Conservation (phyloP, 2,329 filamentous ascomycete genomes). For the Aphanoascus verrucosus region DNA sequence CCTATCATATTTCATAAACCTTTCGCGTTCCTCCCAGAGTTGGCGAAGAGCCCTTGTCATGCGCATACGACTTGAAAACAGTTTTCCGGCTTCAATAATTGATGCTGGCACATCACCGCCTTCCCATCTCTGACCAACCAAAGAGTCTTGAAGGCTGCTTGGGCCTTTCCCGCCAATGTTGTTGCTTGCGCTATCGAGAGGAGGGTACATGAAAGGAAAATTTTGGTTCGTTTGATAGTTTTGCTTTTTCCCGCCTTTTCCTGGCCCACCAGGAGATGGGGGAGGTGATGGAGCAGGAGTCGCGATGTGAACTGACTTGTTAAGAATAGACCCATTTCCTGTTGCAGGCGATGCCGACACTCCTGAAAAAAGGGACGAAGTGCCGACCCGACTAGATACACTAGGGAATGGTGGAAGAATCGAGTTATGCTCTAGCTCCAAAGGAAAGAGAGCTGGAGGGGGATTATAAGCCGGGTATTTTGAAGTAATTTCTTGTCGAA, state of each 20-base stretch:
- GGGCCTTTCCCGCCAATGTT: constrained; percentile 80
- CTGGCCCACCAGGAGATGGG: constrained; percentile 75
- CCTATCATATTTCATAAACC: constrained; percentile 81
- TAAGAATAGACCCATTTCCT: constrained; percentile 60
- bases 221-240: constrained; percentile 99
- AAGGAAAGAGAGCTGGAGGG: constrained; percentile 66
- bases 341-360: constrained; percentile 39
- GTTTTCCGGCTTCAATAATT: constrained; percentile 84
- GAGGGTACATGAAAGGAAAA: constrained; percentile 95
- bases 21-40: constrained; percentile 86
- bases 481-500: constrained; percentile 90
- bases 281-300: constrained; percentile 93
- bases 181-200: constrained; percentile 78
- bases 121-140: constrained; percentile 74
- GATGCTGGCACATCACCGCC: constrained; percentile 84
- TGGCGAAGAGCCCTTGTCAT: constrained; percentile 88
- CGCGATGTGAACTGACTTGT: constrained; percentile 97
- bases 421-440: constrained; percentile 84
- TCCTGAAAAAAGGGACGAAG: constrained; percentile 52
- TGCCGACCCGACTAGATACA: constrained; percentile 53
- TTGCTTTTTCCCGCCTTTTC: constrained; percentile 94
- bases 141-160: constrained; percentile 50
- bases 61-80: constrained; percentile 81
- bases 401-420: constrained; percentile 73
- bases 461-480: constrained; percentile 97